Evolutionary conservation across 2,329 filamentous ascomycete genomes (phyloP), one percentile per base, ranked within the genome.

Genomic region (Akanthomyces dipterigenus): DNA sequence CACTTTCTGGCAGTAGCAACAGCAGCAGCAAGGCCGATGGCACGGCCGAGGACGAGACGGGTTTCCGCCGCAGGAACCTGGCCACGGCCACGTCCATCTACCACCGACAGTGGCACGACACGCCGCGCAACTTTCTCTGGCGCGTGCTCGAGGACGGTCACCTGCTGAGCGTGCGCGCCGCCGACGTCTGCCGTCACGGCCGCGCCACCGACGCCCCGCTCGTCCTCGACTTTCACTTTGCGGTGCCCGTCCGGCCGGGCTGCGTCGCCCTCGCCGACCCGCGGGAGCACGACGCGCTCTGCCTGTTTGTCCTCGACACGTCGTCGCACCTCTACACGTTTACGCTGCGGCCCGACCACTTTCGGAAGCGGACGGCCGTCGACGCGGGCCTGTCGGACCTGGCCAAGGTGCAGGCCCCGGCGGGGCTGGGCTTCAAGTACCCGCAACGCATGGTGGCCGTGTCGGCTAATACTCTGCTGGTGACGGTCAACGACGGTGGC

Each of bases 91-190:
- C 91, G 31, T 91, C 91, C 2, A 82, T 98, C 61, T 96, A 91
- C 77, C 92, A 96, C 74, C 87, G 95, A 60, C 84, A 84, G 72
- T 84, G 88, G 72, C 85, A 89, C 70, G 80, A 83, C 65, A 87
- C 88, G 65, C 95, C 95, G 43, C 87, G 90, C 70, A 91, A 86
- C 74, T 96, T 98, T 71, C 82, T 96, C 53, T 99, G 95, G 95
- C 86, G 93, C 67, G 82, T 98, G 43, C 77, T 97, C 63, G 89
- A 96, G 70, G 86, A 91, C 68, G 86, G 87, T 69, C 89, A 84
- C 66, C 80, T 91, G 64, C 80, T 99, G 67, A 93, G 95, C 75
- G 81, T 99, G 55, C 89, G 91, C 70, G 87, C 86, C 45, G 86
- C 90, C 63, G 95, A 99, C 75, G 77, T 97, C 66, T 88, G 86